A percentile compares a stretch with the other conserved stretches of the same genome.
Conservation (phyloP, 2,329 filamentous ascomycete species). For the Aspergillus piperis region DNA sequence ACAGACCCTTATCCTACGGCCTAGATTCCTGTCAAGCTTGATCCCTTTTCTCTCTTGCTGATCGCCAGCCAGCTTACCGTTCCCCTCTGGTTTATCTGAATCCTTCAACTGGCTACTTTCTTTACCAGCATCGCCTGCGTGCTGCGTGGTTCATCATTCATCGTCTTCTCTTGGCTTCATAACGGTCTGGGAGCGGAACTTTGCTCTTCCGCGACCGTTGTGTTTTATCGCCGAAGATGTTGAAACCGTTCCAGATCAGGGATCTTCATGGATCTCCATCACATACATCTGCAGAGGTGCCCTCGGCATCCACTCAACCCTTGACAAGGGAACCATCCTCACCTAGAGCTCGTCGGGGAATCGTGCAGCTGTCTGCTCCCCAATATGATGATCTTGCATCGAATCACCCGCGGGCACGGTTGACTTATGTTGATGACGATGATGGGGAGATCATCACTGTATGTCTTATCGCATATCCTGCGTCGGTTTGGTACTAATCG, state of each 20-base stretch:
- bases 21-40: neutral
- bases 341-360: slow-evolving; percentile 16
- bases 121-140: neutral
- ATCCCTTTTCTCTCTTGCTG: neutral
- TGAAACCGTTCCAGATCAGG: slow-evolving; percentile 46
- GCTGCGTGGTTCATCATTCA: neutral
- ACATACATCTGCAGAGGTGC: slow-evolving; percentile 18
- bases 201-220: slow-evolving; percentile 10
- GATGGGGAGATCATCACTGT: slow-evolving; percentile 50
- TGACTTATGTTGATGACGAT: slow-evolving; percentile 50
- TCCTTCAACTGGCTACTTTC: neutral
- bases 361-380: slow-evolving; percentile 43
- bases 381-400: slow-evolving; percentile 48
- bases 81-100: neutral
- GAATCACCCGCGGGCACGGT: slow-evolving; percentile 42
- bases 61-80: neutral
- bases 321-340: neutral
- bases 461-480: slow-evolving; percentile 18
- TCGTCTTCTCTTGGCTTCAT: neutral
- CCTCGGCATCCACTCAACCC: slow-evolving; percentile 8
- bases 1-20: neutral
- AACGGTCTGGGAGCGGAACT: neutral
- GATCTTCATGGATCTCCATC: slow-evolving; percentile 33
- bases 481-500: slow-evolving; percentile 16
- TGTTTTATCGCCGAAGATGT: slow-evolving; percentile 29